Evolutionary conservation across 257 asterid genomes (phyloP).

Genomic region (Anisodus acutangulus): DNA sequence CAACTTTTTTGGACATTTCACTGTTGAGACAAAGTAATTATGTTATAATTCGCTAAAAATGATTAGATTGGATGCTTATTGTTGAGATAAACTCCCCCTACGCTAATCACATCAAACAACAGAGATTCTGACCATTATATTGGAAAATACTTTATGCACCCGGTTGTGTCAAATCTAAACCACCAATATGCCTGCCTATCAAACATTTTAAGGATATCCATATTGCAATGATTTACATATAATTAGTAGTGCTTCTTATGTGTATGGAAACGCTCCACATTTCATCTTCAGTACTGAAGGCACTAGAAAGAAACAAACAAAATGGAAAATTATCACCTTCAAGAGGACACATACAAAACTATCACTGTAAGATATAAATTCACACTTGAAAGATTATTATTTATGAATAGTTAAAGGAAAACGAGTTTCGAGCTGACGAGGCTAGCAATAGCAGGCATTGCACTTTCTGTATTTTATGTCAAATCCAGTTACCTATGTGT

Average conservation of each 20-base stretch:
- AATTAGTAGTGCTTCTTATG: not conserved
- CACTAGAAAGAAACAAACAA: not conserved
- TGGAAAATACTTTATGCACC: not conserved
- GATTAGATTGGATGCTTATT: constrained; percentile 52
- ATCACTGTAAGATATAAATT: not conserved
- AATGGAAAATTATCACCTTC: not conserved
- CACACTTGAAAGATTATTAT: not conserved
- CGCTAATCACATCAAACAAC: constrained; percentile 51
- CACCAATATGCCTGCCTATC: not conserved
- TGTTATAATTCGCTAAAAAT: constrained; percentile 46
- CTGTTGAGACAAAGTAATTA: constrained; percentile 21
- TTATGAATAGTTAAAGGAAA: constrained; percentile 10
- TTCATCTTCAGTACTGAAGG: not conserved
- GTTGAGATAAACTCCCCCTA: constrained; percentile 38
- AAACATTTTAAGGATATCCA: not conserved
- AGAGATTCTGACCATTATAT: constrained; percentile 37
- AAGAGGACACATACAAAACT: not conserved
- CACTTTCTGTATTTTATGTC: constrained; percentile 29
- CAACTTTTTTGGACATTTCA: not conserved
- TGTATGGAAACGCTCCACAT: not conserved
- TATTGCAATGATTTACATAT: constrained; percentile 26
- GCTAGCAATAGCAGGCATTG: constrained; percentile 22
- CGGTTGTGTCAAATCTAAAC: constrained; percentile 11
- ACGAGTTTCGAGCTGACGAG: constrained; percentile 1
- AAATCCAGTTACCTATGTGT: constrained; percentile 31